Evolutionary conservation across 345 rosid species (phyloP).

Genomic region (Psidium friedrichsthalianum): DNA sequence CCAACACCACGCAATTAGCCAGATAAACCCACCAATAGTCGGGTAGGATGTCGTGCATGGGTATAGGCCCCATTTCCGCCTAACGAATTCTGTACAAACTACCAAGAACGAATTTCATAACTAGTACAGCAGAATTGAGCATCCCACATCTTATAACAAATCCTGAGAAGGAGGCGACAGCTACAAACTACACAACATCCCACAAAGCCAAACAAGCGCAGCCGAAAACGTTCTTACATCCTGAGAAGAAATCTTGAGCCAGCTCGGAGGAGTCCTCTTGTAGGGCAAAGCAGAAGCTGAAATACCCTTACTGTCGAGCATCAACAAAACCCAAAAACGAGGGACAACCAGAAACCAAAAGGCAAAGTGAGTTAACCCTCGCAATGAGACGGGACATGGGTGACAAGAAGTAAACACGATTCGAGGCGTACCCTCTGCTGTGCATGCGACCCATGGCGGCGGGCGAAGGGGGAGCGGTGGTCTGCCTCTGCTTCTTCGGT

Average conservation of each 20-base stretch:
- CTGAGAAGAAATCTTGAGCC: constrained; percentile 63
- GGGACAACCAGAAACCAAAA: background rate
- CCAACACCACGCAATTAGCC: background rate
- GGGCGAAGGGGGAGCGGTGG: background rate
- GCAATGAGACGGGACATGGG: background rate
- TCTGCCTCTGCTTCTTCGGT: background rate
- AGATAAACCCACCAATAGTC: background rate
- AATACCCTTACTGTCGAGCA: constrained; percentile 51
- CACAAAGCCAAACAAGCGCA: background rate
- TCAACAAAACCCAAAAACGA: background rate
- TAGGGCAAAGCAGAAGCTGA: constrained; percentile 84
- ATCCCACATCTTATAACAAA: background rate
- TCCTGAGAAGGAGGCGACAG: background rate
- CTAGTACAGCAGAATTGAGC: background rate
- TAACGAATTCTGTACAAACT: background rate
- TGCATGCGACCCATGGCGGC: constrained; percentile 89
- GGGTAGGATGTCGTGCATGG: background rate
- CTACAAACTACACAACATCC: background rate
- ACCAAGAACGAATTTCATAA: background rate
- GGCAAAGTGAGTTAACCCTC: background rate
- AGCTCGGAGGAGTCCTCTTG: constrained; percentile 72
- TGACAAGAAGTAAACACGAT: background rate
- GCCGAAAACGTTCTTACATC: constrained; percentile 22
- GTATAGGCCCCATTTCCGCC: background rate
- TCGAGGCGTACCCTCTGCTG: constrained; percentile 41